A percentile compares a stretch with the other conserved stretches of the same genome.
These are phyloP conservation scores for Bonia amplexicaulis DNA, from an alignment of 176 grass and related monocot genomes.

Conservation along the genomic window DNA sequence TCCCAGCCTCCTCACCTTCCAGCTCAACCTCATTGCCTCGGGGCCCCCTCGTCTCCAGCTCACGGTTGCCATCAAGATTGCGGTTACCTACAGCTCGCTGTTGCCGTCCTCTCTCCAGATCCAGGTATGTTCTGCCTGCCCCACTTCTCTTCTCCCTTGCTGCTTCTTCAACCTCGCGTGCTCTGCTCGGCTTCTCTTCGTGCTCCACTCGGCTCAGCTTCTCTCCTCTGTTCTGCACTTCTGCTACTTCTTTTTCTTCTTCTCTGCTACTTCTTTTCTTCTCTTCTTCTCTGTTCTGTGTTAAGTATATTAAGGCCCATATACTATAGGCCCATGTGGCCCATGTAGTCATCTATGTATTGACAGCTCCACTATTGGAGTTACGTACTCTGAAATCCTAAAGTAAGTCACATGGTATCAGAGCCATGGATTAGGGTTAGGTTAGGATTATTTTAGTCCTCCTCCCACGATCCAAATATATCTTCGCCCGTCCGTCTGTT, in stretches of 20 bases:
- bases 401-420: no score
- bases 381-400: no score
- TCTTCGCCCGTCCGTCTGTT: no score
- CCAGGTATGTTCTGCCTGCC: not conserved
- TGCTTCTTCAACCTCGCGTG: not conserved
- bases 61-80: not conserved
- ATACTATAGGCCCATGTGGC: no score
- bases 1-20: not conserved
- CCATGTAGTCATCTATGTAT: no score
- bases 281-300: not conserved
- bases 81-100: not conserved
- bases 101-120: not conserved
- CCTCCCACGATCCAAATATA: no score
- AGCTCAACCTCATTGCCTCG: not conserved
- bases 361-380: no score
- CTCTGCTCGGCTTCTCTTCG: not conserved
- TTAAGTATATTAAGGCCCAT: no score
- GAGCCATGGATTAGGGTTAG: no score
- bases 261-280: not conserved
- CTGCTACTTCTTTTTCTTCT: not conserved
- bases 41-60: not conserved
- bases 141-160: not conserved
- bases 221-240: not conserved
- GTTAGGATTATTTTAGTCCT: no score
- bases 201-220: not conserved